These are phyloP conservation scores for Penicillium tannophilum DNA, from an alignment of 495 filamentous ascomycete genomes.

Conservation along the genomic window DNA sequence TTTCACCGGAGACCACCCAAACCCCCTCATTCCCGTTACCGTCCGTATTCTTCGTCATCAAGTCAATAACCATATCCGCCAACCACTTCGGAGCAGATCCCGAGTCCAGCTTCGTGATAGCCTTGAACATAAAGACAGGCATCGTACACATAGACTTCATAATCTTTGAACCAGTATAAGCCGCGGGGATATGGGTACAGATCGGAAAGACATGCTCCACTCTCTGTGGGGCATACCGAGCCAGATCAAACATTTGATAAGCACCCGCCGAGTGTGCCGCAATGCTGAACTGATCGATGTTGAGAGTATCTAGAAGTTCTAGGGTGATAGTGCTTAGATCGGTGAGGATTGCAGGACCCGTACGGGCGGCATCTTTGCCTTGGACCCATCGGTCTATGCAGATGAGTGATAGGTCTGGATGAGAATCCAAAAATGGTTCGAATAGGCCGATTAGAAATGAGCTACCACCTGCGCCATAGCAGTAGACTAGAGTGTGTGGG, in stretches of 20 bases:
- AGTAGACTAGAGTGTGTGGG: constrained; percentile 9
- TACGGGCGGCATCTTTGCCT: constrained; percentile 7
- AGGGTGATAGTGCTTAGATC: constrained; percentile 9
- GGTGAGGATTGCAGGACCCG: constrained; percentile 2
- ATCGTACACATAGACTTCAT: constrained; percentile 13
- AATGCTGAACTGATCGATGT: constrained; percentile 10
- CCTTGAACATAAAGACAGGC: constrained; percentile 6
- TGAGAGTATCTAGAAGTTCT: constrained; percentile 9
- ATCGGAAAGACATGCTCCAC: constrained; percentile 10
- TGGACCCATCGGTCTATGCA: constrained; percentile 13
- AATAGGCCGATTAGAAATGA: background rate
- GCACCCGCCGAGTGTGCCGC: constrained; percentile 11
- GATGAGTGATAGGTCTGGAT: constrained; percentile 9
- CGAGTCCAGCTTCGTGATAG: constrained; percentile 8
- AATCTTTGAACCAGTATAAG: constrained; percentile 6
- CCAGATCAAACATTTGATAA: constrained; percentile 7
- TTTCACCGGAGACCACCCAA: background rate
- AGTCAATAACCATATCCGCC: background rate
- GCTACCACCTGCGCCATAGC: constrained; percentile 7
- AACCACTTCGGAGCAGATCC: background rate
- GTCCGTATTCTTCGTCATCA: background rate
- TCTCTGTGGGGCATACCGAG: background rate
- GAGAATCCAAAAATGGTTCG: background rate
- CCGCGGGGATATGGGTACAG: constrained; percentile 6
- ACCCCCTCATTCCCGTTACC: background rate